Conservation (phyloP, 2,329 filamentous ascomycete genomes). For the Teratosphaeria pseudoeucalypti region DNA sequence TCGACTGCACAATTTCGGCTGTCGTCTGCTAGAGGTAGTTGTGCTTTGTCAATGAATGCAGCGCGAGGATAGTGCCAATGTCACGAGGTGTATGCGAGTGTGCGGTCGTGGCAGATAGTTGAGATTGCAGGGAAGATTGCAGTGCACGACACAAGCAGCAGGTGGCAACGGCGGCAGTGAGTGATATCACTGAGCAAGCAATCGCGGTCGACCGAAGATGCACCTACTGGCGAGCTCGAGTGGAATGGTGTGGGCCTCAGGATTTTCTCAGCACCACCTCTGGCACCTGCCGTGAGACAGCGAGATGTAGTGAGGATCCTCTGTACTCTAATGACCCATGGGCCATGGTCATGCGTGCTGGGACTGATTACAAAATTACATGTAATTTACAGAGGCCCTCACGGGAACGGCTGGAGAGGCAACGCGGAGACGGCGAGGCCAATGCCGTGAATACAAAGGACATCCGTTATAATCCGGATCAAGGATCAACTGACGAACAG, state of each 20-base stretch:
- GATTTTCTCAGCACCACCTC: not conserved
- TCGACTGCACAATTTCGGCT: not conserved
- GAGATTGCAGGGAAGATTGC: not conserved
- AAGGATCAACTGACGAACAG: too few species aligned
- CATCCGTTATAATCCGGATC: too few species aligned
- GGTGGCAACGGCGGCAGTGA: not conserved
- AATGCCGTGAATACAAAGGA: too few species aligned
- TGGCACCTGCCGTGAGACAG: not conserved
- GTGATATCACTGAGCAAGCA: not conserved
- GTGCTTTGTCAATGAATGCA: not conserved
- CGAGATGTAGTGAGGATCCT: too few species aligned
- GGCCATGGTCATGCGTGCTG: not conserved
- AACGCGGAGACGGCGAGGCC: too few species aligned
- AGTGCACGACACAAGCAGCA: not conserved
- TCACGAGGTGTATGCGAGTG: not conserved
- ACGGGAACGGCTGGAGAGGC: too few species aligned
- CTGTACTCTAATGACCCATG: too few species aligned
- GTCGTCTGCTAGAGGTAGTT: not conserved
- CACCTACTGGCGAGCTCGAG: not conserved
- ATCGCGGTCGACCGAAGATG: not conserved
- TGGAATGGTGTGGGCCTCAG: not conserved
- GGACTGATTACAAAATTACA: not conserved
- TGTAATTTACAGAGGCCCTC: not conserved
- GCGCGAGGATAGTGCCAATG: not conserved
- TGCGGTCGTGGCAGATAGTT: not conserved